Conservation (phyloP, 306 rosid genomes). For the Prunus mongolica region DNA sequence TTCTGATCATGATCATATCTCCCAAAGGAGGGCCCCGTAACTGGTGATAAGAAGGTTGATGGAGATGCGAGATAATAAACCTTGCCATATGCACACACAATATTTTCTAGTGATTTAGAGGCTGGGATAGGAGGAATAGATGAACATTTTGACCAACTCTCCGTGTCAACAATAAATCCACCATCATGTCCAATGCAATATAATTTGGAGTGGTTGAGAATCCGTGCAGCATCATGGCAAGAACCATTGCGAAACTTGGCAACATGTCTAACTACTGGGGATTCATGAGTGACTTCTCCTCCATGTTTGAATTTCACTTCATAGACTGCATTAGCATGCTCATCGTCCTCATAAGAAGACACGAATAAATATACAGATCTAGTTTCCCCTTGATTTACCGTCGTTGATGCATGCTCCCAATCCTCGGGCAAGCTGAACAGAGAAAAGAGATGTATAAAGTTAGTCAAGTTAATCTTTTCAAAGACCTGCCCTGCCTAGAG, state of each 20-base stretch:
- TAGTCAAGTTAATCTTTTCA: too few relatives aligned
- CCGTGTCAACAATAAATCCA: not conserved
- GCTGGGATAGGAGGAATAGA: not conserved
- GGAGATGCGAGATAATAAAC: not conserved
- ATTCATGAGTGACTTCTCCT: not conserved
- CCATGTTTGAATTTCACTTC: not conserved
- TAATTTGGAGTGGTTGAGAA: not conserved
- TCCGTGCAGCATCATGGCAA: not conserved
- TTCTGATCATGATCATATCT: not conserved
- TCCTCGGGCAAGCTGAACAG: not conserved
- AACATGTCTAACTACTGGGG: not conserved
- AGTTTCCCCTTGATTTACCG: not conserved
- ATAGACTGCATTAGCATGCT: too few relatives aligned
- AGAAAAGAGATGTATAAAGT: too few relatives aligned
- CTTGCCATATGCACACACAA: not conserved
- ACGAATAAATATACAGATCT: not conserved
- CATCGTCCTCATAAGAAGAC: not conserved
- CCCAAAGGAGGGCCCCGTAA: not conserved
- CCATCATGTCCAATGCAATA: not conserved
- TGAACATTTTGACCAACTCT: not conserved
- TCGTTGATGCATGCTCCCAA: not conserved
- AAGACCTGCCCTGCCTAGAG: too few relatives aligned
- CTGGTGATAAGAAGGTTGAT: too few relatives aligned
- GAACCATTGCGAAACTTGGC: not conserved
- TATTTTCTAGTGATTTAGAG: too few relatives aligned